Evolutionary conservation across 1,284 basidiomycete species (phyloP).

Genomic region (Takashimella tepidaria): DNA sequence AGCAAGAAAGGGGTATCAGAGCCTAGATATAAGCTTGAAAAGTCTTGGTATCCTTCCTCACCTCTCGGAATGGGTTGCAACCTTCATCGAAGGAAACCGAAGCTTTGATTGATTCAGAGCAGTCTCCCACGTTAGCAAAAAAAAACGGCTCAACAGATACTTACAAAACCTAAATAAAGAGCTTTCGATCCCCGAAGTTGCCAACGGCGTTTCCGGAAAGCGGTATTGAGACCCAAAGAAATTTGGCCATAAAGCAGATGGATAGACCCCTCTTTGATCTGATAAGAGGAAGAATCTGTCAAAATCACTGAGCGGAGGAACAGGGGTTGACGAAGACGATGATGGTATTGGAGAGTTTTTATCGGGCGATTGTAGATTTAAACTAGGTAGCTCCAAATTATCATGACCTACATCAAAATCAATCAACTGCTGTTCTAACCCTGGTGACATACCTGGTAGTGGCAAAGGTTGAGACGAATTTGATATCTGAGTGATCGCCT

Average conservation of each 20-base stretch:
- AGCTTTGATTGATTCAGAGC: constrained; percentile 4
- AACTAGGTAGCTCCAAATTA: background rate
- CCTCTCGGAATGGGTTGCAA: constrained; percentile 4
- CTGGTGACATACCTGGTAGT: background rate
- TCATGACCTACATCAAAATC: no score
- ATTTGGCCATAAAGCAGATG: constrained; percentile 1
- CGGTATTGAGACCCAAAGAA: constrained; percentile 2
- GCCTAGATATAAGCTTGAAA: constrained; percentile 2
- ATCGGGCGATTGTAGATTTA: background rate
- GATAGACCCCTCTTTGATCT: background rate
- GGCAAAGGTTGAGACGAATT: background rate
- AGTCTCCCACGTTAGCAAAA: constrained; percentile 1
- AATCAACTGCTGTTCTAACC: no score
- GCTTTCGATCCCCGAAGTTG: constrained; percentile 2
- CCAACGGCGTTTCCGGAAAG: constrained; percentile 5
- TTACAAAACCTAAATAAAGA: constrained; percentile 8
- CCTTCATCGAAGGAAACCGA: constrained; percentile 7
- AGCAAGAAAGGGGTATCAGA: constrained; percentile 5
- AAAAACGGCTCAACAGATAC: background rate
- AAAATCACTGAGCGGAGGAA: constrained; percentile 1
- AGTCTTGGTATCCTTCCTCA: background rate
- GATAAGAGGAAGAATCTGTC: constrained; percentile 6
- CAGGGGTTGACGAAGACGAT: background rate
- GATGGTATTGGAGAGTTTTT: background rate
- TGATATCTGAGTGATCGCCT: background rate